Percentiles rank a stretch among this genome's conserved stretches.
Conservation (phyloP, 2,329 filamentous ascomycete species). For the Hymenoscyphus albidus region DNA sequence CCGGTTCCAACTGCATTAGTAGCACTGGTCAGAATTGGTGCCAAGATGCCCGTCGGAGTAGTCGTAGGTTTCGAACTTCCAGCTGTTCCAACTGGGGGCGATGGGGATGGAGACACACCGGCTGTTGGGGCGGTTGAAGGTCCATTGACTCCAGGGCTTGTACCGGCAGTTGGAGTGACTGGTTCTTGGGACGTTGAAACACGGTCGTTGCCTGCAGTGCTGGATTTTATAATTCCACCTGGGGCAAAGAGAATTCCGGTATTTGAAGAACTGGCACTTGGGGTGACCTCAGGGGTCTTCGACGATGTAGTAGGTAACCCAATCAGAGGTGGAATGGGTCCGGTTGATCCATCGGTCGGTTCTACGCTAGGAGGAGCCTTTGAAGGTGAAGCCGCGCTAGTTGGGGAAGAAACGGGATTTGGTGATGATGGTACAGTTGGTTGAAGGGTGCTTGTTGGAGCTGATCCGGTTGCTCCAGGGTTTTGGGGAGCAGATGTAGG, state of each 20-base stretch:
- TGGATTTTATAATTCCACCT: conserved; percentile 28
- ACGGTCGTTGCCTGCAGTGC: conserved; percentile 15
- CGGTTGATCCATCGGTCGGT: background rate
- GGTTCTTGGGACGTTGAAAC: background rate
- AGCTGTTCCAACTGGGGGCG: background rate
- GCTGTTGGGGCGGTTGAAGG: conserved; percentile 2
- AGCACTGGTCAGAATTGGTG: background rate
- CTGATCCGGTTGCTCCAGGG: background rate
- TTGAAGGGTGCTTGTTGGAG: background rate
- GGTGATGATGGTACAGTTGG: background rate
- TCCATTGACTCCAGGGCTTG: conserved; percentile 11
- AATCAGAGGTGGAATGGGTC: background rate
- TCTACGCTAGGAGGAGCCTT: too few relatives aligned
- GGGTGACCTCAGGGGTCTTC: background rate
- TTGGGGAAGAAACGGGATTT: too few relatives aligned
- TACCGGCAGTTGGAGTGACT: conserved; percentile 15
- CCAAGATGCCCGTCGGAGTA: background rate
- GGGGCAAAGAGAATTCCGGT: conserved; percentile 32
- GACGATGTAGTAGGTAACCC: background rate
- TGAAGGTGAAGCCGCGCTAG: too few relatives aligned
- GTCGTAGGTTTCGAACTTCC: background rate
- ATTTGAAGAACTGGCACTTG: conserved; percentile 14
- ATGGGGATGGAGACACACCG: background rate
- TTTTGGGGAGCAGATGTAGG: background rate
- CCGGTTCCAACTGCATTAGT: background rate